phyloP scores from a whole-genome alignment of 2,329 filamentous ascomycete species.

The Juglanconis oblonga region DNA sequence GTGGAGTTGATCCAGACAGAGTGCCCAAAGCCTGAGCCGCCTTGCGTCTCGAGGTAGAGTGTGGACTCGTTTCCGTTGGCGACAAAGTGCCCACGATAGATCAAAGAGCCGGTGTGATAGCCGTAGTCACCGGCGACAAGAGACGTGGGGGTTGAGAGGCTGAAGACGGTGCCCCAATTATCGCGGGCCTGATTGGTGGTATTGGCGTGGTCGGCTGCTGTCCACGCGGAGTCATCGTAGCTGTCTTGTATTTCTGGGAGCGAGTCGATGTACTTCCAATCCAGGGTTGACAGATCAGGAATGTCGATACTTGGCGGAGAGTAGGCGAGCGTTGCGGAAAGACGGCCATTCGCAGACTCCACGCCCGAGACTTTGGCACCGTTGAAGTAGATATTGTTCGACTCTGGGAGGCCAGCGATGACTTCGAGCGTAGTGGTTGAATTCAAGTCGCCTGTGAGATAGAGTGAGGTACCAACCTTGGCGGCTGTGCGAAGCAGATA shows the following conservation, averaged over 20 bases:
- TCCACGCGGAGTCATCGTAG: constrained; percentile 72
- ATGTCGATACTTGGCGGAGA: constrained; percentile 47
- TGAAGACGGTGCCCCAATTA: constrained; percentile 9
- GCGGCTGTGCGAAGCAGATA: constrained; percentile 63
- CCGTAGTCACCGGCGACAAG: constrained; percentile 73
- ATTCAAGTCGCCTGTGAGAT: constrained; percentile 70
- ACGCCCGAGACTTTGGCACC: constrained; percentile 33
- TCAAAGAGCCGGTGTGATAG: constrained; percentile 64
- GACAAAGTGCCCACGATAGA: constrained; percentile 69
- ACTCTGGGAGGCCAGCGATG: constrained; percentile 54
- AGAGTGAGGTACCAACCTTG: constrained; percentile 52
- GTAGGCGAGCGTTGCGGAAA: constrained; percentile 42
- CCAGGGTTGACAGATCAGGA: constrained; percentile 54
- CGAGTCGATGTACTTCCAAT: constrained; percentile 69
- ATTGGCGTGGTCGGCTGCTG: constrained; percentile 48
- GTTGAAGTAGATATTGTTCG: constrained; percentile 44
- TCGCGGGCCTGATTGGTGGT: constrained; percentile 58
- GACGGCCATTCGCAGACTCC: constrained; percentile 36
- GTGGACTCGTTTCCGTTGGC: constrained; percentile 58
- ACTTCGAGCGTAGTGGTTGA: constrained; percentile 65
- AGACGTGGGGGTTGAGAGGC: constrained; percentile 60
- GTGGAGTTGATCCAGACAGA: constrained; percentile 63
- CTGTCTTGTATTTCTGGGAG: constrained; percentile 63
- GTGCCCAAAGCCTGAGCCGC: constrained; percentile 65
- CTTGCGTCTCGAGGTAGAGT: constrained; percentile 59